phyloP scores from a whole-genome alignment of 164 flowering plant species.

The Saururus chinensis region DNA sequence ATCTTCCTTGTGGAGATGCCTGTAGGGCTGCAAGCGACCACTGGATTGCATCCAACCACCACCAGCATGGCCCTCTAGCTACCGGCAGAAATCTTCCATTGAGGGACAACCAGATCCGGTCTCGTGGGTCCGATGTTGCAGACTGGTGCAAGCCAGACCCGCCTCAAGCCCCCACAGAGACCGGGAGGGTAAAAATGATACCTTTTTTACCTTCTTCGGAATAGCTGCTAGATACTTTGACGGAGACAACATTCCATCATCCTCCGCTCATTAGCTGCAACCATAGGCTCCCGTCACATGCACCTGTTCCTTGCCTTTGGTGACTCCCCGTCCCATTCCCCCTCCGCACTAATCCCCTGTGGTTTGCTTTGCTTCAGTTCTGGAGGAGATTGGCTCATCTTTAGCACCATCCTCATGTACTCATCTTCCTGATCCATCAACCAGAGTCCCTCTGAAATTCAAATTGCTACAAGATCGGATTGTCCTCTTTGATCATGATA shows the following conservation, averaged over 20 bases:
- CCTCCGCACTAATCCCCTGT: conserved; percentile 24
- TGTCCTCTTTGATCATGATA: too few relatives aligned
- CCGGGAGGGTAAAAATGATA: neutral
- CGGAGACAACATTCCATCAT: conserved; percentile 25
- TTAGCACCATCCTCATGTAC: conserved; percentile 60
- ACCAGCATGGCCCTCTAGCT: too few relatives aligned
- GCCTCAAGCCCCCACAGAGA: neutral
- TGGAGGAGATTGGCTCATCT: conserved; percentile 66
- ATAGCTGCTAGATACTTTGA: neutral
- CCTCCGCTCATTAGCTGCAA: conserved; percentile 90
- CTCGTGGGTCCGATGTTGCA: too few relatives aligned
- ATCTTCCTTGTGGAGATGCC: too few relatives aligned
- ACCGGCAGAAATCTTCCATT: too few relatives aligned
- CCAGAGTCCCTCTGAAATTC: conserved; percentile 7
- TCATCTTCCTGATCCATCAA: too few relatives aligned
- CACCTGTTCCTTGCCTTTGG: conserved; percentile 45
- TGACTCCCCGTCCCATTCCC: conserved; percentile 27
- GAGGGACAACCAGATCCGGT: too few relatives aligned
- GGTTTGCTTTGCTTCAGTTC: conserved; percentile 78
- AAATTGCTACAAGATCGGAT: too few relatives aligned
- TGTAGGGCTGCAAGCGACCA: too few relatives aligned
- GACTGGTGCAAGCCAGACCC: too few relatives aligned
- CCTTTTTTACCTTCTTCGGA: neutral
- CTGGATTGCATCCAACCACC: too few relatives aligned
- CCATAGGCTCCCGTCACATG: conserved; percentile 73